Percentiles rank a stretch among this genome's conserved stretches.
Conservation (phyloP, 2,329 filamentous ascomycete species). For the Alternaria gaisen region DNA sequence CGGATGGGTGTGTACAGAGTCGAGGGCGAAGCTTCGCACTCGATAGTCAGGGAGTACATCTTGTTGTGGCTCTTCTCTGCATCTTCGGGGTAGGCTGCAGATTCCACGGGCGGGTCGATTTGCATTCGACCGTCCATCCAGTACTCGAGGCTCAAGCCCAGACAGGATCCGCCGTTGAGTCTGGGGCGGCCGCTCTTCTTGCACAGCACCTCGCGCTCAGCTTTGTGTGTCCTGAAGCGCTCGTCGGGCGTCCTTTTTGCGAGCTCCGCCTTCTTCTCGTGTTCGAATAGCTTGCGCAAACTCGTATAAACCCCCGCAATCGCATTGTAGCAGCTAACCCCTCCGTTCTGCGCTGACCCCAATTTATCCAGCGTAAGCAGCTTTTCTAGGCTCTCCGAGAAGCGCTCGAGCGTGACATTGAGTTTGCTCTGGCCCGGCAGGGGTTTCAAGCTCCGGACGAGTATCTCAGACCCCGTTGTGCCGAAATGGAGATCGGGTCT, state of each 20-base stretch:
- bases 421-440: constrained; percentile 68
- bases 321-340: constrained; percentile 79
- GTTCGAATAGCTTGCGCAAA: constrained; percentile 72
- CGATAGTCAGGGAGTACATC: constrained; percentile 74
- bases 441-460: constrained; percentile 71
- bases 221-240: constrained; percentile 55
- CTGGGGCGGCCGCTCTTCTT: constrained; percentile 73
- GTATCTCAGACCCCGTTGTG: constrained; percentile 68
- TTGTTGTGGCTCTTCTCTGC: constrained; percentile 54
- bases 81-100: constrained; percentile 37
- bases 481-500: constrained; percentile 59
- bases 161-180: constrained; percentile 72
- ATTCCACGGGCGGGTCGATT: constrained; percentile 46
- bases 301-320: constrained; percentile 77
- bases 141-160: constrained; percentile 79
- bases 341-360: constrained; percentile 66
- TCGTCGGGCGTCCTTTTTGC: constrained; percentile 47
- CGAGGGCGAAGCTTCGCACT: constrained; percentile 63
- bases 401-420: constrained; percentile 74
- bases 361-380: constrained; percentile 76
- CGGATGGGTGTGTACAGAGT: constrained; percentile 68
- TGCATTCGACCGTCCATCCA: constrained; percentile 70
- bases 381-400: constrained; percentile 75
- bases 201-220: constrained; percentile 70
- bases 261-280: constrained; percentile 66